phyloP scores from a whole-genome alignment of 2,329 filamentous ascomycete genomes.

The Balansia obtecta region DNA sequence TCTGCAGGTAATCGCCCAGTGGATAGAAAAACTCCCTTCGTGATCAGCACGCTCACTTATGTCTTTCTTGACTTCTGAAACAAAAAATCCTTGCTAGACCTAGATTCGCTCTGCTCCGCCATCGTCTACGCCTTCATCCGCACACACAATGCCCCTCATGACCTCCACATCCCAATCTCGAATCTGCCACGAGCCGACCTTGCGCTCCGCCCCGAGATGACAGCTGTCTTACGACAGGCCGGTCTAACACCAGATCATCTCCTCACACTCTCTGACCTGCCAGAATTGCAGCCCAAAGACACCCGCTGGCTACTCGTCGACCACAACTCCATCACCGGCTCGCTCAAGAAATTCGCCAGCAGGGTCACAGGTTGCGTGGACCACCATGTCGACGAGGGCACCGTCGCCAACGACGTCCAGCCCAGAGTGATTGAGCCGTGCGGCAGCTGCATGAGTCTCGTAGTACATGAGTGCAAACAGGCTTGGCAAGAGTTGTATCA shows the following conservation, averaged over 20 bases:
- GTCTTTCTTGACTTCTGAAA: neutral
- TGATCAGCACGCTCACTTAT: neutral
- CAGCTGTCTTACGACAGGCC: conserved; percentile 49
- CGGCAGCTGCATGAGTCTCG: conserved; percentile 63
- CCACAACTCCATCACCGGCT: conserved; percentile 61
- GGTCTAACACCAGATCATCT: conserved; percentile 48
- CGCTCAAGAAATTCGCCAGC: conserved; percentile 37
- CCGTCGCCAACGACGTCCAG: conserved; percentile 31
- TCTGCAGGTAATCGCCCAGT: conserved; percentile 38
- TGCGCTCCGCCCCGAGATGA: conserved; percentile 58
- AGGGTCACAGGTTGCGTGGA: conserved; percentile 57
- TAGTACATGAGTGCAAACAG: conserved; percentile 45
- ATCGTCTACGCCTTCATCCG: conserved; percentile 64
- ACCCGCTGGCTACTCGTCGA: conserved; percentile 67
- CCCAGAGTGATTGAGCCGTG: conserved; percentile 51
- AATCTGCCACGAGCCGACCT: conserved; percentile 60
- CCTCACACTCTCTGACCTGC: conserved; percentile 45
- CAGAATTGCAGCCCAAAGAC: conserved; percentile 36
- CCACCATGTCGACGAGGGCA: conserved; percentile 64
- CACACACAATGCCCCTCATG: conserved; percentile 40
- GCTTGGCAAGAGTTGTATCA: conserved; percentile 42
- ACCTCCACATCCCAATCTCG: conserved; percentile 58
- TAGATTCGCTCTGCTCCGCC: conserved; percentile 68
- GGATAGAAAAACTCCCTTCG: neutral
- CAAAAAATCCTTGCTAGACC: conserved; percentile 39